phyloP scores from a whole-genome alignment of 106 monocot genomes.

The Xerophyta viscosa region DNA sequence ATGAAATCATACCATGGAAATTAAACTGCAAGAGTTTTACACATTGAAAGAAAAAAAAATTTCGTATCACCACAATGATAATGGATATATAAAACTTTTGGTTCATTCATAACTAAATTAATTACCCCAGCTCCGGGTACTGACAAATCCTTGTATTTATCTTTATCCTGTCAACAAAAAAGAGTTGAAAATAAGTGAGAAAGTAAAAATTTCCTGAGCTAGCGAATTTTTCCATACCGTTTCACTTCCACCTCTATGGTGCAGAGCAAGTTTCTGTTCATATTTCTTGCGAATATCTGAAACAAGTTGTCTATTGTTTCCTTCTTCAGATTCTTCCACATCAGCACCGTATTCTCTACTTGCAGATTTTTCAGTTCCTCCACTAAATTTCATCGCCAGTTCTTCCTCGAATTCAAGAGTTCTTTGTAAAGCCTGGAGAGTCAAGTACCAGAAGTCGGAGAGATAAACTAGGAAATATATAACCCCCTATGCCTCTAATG shows the following conservation, averaged over 20 bases:
- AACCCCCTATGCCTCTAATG: too few species aligned
- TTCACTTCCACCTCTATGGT: conserved; percentile 45
- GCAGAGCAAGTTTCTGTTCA: conserved; percentile 68
- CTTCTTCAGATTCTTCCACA: conserved; percentile 58
- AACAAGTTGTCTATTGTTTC: conserved; percentile 51
- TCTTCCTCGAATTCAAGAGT: conserved; percentile 99
- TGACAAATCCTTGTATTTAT: conserved; percentile 58
- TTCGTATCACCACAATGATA: not conserved
- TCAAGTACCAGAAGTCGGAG: not conserved
- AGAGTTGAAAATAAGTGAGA: not conserved
- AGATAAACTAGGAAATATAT: too few species aligned
- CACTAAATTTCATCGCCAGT: conserved; percentile 89
- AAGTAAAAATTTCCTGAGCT: conserved; percentile 7
- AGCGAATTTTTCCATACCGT: conserved; percentile 28
- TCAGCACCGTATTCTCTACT: conserved; percentile 58
- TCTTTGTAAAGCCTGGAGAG: conserved; percentile 74
- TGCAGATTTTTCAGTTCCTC: conserved; percentile 45
- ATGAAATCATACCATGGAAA: conserved; percentile 94
- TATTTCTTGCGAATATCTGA: conserved; percentile 93
- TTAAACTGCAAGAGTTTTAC: conserved; percentile 62
- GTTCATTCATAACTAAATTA: not conserved
- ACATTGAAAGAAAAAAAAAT: not conserved
- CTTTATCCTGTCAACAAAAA: conserved; percentile 49
- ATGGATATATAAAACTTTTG: not conserved
- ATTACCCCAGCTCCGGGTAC: conserved; percentile 81